Base-by-base conservation (phyloP, 1,139 yeast genomes). In the Pichia sp. region DNA sequence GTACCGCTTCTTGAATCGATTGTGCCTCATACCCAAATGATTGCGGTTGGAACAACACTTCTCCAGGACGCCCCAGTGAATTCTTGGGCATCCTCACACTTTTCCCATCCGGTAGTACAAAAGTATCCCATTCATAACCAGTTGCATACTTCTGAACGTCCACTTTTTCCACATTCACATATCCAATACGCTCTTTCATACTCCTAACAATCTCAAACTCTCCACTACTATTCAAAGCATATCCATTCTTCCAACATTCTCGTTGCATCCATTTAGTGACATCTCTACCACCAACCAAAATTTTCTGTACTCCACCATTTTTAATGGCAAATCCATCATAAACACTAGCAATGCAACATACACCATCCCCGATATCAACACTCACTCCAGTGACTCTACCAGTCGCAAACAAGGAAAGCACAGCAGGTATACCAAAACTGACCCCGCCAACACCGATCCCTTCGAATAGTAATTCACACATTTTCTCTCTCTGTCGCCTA, bases 311-410 rank as follows among this genome's bases (percentile, higher is more conserved):
- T 2, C 93, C 77, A 3, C 79, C 68, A n/a, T n/a, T n/a, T 0
- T 88, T 78, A 20, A 88, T 58, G 7, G 91, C 68, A 57, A 85
- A 87, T 5, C 97, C 97, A 42, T 86, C 91, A 57, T 73, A 88
- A 0, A 91, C 86, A 0, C 97, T 96, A 1, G 86, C 94, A 8
- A 85, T 70, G 53, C 84, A 91, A 30, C 83, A 74, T 18, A 86
- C 94, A 4, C 96, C 96, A 55, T 88, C 97, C 4, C 97, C 97
- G 26, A 83, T 74, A 55, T 88, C 96, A n/a, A 88, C 58, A 10
- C 86, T 94, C 27, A 85, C 73, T 1, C 97, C 97, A 0, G 95
- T 87, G 3, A 96, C 88, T 47, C 87, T 64, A 0, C 97, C 97
- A 3, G 85, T 73, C 0, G 96, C 88, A 60, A 88, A 88, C 24